These are phyloP conservation scores for Puccinia horiana DNA, from an alignment of 1,284 basidiomycete species.

Conservation along the genomic window DNA sequence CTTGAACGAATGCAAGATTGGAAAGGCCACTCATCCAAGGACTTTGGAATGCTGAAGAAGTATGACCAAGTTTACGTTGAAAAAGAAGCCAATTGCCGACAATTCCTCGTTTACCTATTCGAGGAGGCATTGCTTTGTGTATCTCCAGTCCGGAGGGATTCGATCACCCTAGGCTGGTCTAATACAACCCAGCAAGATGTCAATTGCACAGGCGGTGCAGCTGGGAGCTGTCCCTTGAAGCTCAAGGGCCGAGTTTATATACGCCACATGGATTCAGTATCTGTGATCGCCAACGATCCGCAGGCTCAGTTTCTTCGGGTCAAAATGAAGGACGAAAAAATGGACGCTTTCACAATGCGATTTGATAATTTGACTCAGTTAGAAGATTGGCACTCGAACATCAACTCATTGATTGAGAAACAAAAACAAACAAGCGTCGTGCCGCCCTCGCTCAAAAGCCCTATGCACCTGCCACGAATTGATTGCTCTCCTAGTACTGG, in stretches of 20 bases:
- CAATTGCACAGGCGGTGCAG: background rate
- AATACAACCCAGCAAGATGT: conserved; percentile 12
- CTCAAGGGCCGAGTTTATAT: conserved; percentile 94
- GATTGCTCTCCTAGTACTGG: background rate
- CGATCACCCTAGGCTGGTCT: conserved; percentile 55
- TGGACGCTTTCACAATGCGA: conserved; percentile 89
- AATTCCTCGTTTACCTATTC: conserved; percentile 94
- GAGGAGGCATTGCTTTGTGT: conserved; percentile 95
- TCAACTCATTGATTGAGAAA: conserved; percentile 68
- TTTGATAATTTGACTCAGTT: conserved; percentile 86
- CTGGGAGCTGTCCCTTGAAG: conserved; percentile 64
- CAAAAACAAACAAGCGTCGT: background rate
- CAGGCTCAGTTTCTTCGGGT: conserved; percentile 68
- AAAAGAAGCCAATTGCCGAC: conserved; percentile 78
- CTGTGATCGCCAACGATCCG: conserved; percentile 65
- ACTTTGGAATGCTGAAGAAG: conserved; percentile 80
- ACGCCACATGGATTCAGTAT: conserved; percentile 80
- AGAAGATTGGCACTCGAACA: conserved; percentile 80
- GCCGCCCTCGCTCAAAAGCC: background rate
- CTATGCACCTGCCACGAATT: background rate
- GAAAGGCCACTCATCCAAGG: conserved; percentile 71
- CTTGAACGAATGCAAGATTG: conserved; percentile 30
- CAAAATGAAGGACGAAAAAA: conserved; percentile 86
- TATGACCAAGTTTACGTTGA: conserved; percentile 86
- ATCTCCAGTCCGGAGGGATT: conserved; percentile 62